Evolutionary conservation across 2,329 filamentous ascomycete genomes (phyloP).

Genomic region (Exophiala phaeomuriformis): DNA sequence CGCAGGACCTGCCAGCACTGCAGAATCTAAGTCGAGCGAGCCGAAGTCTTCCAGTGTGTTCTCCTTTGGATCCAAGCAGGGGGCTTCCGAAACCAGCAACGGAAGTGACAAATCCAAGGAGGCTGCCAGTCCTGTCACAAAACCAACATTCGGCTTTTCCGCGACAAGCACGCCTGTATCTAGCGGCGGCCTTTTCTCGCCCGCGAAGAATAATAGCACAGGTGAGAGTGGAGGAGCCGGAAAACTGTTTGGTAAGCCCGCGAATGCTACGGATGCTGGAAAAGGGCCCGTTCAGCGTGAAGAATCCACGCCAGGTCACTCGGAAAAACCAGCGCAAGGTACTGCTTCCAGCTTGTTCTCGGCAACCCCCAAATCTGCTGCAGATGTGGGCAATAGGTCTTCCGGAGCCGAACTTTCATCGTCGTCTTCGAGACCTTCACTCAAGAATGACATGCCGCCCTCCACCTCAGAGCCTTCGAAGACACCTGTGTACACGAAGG

Average conservation of each 20-base stretch:
- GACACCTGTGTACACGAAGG: constrained; percentile 24
- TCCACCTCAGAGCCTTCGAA: constrained; percentile 5
- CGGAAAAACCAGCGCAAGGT: neutral
- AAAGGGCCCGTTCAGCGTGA: too few relatives aligned
- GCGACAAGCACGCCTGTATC: constrained; percentile 5
- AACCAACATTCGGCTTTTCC: constrained; percentile 8
- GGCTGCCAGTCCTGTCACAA: neutral
- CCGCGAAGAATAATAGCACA: constrained; percentile 2
- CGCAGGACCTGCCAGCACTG: neutral
- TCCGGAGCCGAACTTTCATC: neutral
- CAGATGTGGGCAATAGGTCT: neutral
- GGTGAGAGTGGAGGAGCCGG: neutral
- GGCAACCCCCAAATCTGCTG: constrained; percentile 1
- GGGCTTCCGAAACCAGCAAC: neutral
- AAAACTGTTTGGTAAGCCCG: constrained; percentile 3
- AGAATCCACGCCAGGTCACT: too few relatives aligned
- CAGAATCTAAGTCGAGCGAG: neutral
- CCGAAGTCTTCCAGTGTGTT: neutral
- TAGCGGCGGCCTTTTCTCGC: constrained; percentile 10
- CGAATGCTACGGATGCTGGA: too few relatives aligned
- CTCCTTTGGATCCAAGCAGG: constrained; percentile 2
- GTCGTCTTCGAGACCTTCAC: constrained; percentile 1
- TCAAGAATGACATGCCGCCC: neutral
- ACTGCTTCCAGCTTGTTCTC: neutral
- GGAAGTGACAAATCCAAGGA: neutral